A percentile compares a stretch with the other conserved stretches of the same genome.
phyloP scores from a whole-genome alignment of 2,329 filamentous ascomycete genomes.

The Trichoderma sp. region DNA sequence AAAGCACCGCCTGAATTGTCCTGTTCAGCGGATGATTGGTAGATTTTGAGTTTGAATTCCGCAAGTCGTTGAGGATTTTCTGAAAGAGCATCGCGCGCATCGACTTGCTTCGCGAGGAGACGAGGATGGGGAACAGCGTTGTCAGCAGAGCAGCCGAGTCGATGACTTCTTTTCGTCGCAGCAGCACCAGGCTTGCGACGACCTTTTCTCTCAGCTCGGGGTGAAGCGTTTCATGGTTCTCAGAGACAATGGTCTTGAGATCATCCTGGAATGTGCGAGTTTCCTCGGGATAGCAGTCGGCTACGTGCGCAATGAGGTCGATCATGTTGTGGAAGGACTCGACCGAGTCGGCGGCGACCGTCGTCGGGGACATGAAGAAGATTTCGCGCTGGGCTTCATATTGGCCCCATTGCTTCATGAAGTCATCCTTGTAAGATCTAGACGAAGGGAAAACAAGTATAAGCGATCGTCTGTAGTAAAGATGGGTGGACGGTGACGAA shows the following conservation, averaged over 20 bases:
- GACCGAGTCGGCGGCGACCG: constrained; percentile 75
- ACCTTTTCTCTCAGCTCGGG: constrained; percentile 90
- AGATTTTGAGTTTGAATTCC: constrained; percentile 82
- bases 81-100: constrained; percentile 80
- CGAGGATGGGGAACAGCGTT: constrained; percentile 90
- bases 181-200: constrained; percentile 82
- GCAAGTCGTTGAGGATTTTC: constrained; percentile 90
- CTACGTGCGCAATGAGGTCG: constrained; percentile 90
- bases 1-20: constrained; percentile 89
- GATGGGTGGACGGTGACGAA: not conserved
- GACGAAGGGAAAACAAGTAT: not conserved
- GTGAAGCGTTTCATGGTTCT: constrained; percentile 82
- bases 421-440: constrained; percentile 88
- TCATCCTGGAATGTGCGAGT: constrained; percentile 78
- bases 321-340: constrained; percentile 89
- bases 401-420: constrained; percentile 83
- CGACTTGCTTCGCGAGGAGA: constrained; percentile 89
- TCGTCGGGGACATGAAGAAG: constrained; percentile 81
- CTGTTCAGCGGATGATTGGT: constrained; percentile 93
- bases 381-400: constrained; percentile 91
- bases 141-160: constrained; percentile 83
- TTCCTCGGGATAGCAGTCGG: constrained; percentile 87
- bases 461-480: not conserved
- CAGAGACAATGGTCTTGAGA: constrained; percentile 76
- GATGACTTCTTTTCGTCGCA: constrained; percentile 89